Evolutionary conservation across 306 rosid species (phyloP).

Genomic region (Lathyrus aphaca): DNA sequence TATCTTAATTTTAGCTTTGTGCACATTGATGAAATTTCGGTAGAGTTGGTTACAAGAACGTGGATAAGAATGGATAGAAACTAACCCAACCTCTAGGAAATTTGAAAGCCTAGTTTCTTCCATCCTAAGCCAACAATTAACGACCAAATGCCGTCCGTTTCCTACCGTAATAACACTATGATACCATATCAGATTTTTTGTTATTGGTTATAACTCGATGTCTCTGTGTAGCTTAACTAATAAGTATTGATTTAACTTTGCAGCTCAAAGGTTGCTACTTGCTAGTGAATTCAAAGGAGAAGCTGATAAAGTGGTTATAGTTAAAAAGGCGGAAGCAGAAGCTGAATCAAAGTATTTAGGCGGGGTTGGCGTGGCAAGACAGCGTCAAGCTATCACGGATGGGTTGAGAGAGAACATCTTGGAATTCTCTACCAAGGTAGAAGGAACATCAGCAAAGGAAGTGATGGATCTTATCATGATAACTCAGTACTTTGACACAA

Average conservation of each 20-base stretch:
- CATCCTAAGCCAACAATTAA: no score
- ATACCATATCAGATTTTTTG: no score
- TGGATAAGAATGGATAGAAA: no score
- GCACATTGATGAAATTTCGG: not conserved
- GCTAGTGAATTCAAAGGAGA: slow-evolving; percentile 96
- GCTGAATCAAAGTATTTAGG: slow-evolving; percentile 89
- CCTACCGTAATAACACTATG: no score
- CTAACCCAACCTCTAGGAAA: no score
- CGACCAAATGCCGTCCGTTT: no score
- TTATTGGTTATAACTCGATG: not conserved
- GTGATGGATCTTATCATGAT: slow-evolving; percentile 96
- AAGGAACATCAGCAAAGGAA: slow-evolving; percentile 86
- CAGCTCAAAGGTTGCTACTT: slow-evolving; percentile 97
- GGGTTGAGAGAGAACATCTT: slow-evolving; percentile 92
- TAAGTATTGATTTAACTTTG: slow-evolving; percentile 29
- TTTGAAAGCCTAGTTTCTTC: no score
- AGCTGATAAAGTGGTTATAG: slow-evolving; percentile 79
- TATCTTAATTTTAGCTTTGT: not conserved
- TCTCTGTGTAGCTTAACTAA: slow-evolving; percentile 4
- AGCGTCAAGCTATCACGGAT: slow-evolving; percentile 94
- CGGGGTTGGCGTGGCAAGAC: slow-evolving; percentile 95
- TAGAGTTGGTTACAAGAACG: no score
- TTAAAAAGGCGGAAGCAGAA: slow-evolving; percentile 88
- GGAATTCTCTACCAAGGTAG: slow-evolving; percentile 88
- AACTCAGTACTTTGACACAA: slow-evolving; percentile 94